Base-by-base conservation (phyloP, 306 rosid genomes). In the Gleditsia sinensis region DNA sequence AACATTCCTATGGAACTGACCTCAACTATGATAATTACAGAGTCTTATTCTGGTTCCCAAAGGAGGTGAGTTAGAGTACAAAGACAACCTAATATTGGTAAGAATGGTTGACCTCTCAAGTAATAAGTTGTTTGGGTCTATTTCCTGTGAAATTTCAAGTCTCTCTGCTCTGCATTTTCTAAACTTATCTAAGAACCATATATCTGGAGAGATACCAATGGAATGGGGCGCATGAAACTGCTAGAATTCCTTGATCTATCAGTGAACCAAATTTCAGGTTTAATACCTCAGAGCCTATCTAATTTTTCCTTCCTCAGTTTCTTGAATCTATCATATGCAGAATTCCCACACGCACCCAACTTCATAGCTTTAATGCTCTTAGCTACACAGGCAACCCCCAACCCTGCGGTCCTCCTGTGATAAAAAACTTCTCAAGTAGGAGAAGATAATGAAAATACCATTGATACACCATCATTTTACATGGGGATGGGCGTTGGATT, bases 211-310 rank as follows among this genome's bases (percentile, higher is more conserved):
- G 24, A 68, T 68, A 68, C 39, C 40, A 19, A 49, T 8, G 40
- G 6, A 3, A 46, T 17, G 17, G 60, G 27, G 30, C 8, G 28
- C 42, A 48, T 68, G 60, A 68, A 49, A 49, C 10, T 48, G 27
- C 34, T 68, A 2, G 73, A 68, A 19, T 48, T 59, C 2, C 58
- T 67, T 8, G 72, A 67, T 67, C 25, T 67, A 9, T 67, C 72
- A 3, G 17, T 8, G 8, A 68, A 68, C 42, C n/a, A 68, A 6
- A 11, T 49, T 23, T 17, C 16, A 0, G 68, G 49, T 17, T 48
- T 8, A 37, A 62, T 62, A 14, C 68, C 68, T 33, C 48, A 62
- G 10, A 33, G 67, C 43, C 8, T 60, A 16, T 25, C 72, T 8
- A 13, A 10, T 3, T 48, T 67, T 12, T 24, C 23, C 16, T 67